Base-by-base conservation (phyloP, 331 rosid species). In the Arachis monticola region DNA sequence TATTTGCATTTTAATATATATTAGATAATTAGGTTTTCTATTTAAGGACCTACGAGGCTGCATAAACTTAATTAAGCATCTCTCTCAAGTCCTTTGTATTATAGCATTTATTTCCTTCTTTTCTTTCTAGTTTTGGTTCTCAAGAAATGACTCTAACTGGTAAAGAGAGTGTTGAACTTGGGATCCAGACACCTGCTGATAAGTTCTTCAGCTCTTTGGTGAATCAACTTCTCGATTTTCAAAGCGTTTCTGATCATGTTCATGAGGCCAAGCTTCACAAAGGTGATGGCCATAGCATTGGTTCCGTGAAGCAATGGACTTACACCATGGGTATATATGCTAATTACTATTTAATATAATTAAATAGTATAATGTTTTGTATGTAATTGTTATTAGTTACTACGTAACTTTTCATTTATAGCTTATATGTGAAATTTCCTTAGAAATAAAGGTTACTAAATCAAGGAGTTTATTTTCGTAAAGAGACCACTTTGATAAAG, bases 231-330 rank as follows among this genome's bases (percentile, higher is more conserved):
- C 55, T 42, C 14, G 13, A 64, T 1, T n/a, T 44, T 45, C 42
- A 66, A 10, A 45, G 30, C 71, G 6, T 66, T 27, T 2, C 42
- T 22, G 71, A 46, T 0, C 27, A 9, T 22, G 71, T 66, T 13
- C 71, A 66, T 22, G 71, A 66, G 22, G n/a, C 42, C 17, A 66
- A 66, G 30, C 10, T 48, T 14, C 60, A 48, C 32, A 17, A 67
- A 67, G 72, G 60, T 2, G 72, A 48, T 10, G 22, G 71, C 57
- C 56, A 66, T 66, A 47, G 13, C 10, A 46, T 46, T 46, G 42
- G 71, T 27, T 66, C 71, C 5, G 57, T 44, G 10, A 65, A 45
- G 56, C 48, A 17, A 2, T 65, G 56, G 56, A 44, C 56, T 65
- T 45, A 8, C 10, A 44, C 55, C 14, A 1, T 45, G 17, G 70